Percentiles rank a stretch among this genome's conserved stretches.
phyloP scores from a whole-genome alignment of 805 yeast genomes.

The Grigorovia transvaalensis region DNA sequence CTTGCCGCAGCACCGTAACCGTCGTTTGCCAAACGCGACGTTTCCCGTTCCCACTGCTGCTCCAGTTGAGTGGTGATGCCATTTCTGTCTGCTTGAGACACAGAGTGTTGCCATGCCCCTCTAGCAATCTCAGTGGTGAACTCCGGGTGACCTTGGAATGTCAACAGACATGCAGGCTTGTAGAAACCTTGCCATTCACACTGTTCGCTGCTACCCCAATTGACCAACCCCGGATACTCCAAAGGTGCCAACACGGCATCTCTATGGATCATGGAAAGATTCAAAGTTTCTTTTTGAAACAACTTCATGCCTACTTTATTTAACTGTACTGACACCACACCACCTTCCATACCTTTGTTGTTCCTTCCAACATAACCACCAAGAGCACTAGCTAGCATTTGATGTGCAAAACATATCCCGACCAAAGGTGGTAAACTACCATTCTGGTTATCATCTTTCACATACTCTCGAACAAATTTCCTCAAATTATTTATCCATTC shows the following conservation, averaged over 20 bases:
- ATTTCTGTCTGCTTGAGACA: not conserved
- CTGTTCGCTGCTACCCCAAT: constrained; percentile 43
- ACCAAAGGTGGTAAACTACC: constrained; percentile 35
- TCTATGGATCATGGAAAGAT: constrained; percentile 47
- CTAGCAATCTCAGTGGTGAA: constrained; percentile 34
- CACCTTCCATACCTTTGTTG: constrained; percentile 64
- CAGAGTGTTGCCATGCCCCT: constrained; percentile 5
- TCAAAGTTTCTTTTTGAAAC: constrained; percentile 20
- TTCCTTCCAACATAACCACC: constrained; percentile 52
- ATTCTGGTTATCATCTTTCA: constrained; percentile 9
- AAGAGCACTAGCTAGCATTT: constrained; percentile 55
- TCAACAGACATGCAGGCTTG: constrained; percentile 40
- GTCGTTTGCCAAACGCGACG: constrained; percentile 23
- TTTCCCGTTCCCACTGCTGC: not conserved
- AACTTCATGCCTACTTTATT: constrained; percentile 28
- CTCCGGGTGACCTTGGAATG: constrained; percentile 91
- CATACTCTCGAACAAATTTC: constrained; percentile 22
- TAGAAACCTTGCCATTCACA: constrained; percentile 63
- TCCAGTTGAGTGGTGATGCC: not conserved
- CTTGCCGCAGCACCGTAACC: constrained; percentile 22
- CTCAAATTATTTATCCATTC: constrained; percentile 36
- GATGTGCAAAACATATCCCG: constrained; percentile 88
- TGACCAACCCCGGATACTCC: constrained; percentile 19
- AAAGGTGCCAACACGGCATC: constrained; percentile 44
- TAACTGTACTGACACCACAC: constrained; percentile 41